These are phyloP conservation scores for Lantana camara DNA, from an alignment of 257 asterid species.

Conservation along the genomic window DNA sequence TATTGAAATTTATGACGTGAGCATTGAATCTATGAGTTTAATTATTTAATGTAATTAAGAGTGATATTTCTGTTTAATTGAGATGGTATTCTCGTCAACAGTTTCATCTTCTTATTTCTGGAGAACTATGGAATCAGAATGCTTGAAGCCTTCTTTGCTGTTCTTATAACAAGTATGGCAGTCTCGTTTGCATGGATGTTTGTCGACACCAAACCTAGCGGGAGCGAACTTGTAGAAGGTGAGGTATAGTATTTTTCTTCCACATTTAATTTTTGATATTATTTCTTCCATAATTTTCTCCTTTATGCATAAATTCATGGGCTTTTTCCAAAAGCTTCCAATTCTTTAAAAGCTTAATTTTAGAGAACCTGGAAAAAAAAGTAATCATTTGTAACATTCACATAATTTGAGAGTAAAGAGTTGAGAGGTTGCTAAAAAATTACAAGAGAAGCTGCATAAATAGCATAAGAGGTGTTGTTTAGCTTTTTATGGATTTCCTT, in stretches of 20 bases:
- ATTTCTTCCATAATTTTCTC: neutral
- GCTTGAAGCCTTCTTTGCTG: constrained; percentile 80
- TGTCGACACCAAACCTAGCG: constrained; percentile 56
- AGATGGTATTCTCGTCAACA: constrained; percentile 36
- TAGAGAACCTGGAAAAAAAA: no score
- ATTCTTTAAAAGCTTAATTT: no score
- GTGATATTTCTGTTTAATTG: constrained; percentile 1
- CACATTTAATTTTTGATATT: neutral
- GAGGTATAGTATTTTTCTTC: neutral
- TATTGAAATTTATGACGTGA: neutral
- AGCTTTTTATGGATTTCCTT: no score
- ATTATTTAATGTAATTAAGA: neutral
- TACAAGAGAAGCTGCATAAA: no score
- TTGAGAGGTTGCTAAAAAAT: no score
- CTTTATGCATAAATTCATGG: neutral
- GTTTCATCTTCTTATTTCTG: constrained; percentile 77
- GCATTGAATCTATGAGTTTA: neutral
- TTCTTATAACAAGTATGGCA: constrained; percentile 77
- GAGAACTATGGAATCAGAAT: constrained; percentile 75
- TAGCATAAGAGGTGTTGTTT: no score
- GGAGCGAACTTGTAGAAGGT: constrained; percentile 55
- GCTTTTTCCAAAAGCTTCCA: no score
- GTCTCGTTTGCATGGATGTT: constrained; percentile 87
- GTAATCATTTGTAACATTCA: no score
- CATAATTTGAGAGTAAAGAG: no score